Conservation (phyloP, 2,329 filamentous ascomycete species). For the Exophiala lecanii-corni region DNA sequence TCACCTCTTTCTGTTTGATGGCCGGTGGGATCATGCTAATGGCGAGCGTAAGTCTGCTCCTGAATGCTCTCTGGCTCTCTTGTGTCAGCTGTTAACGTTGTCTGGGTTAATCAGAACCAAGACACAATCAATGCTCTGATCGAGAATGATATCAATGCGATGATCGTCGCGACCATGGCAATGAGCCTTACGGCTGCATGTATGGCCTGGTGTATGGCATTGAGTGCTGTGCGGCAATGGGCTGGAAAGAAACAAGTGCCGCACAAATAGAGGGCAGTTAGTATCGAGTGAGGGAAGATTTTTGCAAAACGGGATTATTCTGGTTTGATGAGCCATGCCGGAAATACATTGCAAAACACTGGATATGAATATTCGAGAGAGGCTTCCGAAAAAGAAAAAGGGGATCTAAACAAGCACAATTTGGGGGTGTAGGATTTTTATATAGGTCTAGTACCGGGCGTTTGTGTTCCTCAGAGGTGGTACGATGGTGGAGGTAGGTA, state of each 20-base stretch:
- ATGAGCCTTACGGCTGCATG: slow-evolving; percentile 69
- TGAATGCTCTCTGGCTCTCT: background rate
- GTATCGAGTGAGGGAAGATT: background rate
- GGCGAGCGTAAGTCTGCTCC: slow-evolving; percentile 49
- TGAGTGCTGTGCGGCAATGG: slow-evolving; percentile 7
- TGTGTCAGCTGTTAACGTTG: background rate
- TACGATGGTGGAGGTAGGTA: no score
- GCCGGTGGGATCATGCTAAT: slow-evolving; percentile 77
- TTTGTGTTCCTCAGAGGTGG: no score
- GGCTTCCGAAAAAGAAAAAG: no score
- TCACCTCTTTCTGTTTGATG: slow-evolving; percentile 71
- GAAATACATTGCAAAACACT: no score
- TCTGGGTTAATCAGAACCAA: slow-evolving; percentile 46
- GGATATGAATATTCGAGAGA: no score
- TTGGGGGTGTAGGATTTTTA: no score
- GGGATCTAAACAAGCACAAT: no score
- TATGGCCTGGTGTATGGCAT: slow-evolving; percentile 66
- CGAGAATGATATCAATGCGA: slow-evolving; percentile 65
- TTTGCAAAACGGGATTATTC: background rate
- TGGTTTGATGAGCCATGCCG: no score
- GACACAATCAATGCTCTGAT: slow-evolving; percentile 68
- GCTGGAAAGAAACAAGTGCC: slow-evolving; percentile 1
- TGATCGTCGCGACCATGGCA: slow-evolving; percentile 77
- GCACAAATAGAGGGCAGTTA: background rate
- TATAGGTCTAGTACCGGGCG: no score